Base-by-base conservation (phyloP, 176 grass and related monocot genomes). In the Oropetium thomaeum region DNA sequence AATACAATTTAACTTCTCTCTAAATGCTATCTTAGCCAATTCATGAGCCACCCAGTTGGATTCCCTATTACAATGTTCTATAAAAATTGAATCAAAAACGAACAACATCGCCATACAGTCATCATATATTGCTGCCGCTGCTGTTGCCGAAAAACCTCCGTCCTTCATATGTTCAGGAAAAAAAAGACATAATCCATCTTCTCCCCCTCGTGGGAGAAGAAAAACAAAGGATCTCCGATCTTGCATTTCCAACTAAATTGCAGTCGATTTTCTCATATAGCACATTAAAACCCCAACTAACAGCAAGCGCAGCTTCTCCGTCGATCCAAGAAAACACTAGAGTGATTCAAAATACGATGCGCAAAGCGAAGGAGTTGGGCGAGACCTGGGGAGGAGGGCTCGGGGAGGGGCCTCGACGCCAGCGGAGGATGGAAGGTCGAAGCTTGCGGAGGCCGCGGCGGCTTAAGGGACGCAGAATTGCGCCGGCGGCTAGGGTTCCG, bases 401-500 rank as follows among this genome's bases (percentile, higher is more conserved):
- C 60, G 10, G 67, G 73, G 48, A 70, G 20, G 17, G 60, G 41
- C 60, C 79, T 78, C 32, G 79, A 60, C 4, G 67, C 67, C 60
- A 32, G 67, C 6, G 23, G 49, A 1, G 19, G 38, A 14, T 26
- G 58, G 31, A 73, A 60, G 73, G 25, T 17, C 7, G 4, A 12
- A 20, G 38, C 67, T 9, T 59, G 39, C 20, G 67, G 73, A 11
- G 57, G 78, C 8, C 58, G 65, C 7, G 67, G 74, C 8, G 79
- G 67, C 74, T 79, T 87, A 16, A 79, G 30, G 19, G 78, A 73
- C 29, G 58, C 30, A 44, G 69, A 54, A 53, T 13, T 16, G 23
- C 25, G 16, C 48, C 74, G 51, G 52, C 10, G 52, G 52, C 42
- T 74, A 87, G 74, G 85, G 52, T 87, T 83, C 74, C 51, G 52